A percentile compares a stretch with the other conserved stretches of the same genome.
Evolutionary conservation across 192 early-diverging fungal species (phyloP).

Genomic region (Coemansia sp.): DNA sequence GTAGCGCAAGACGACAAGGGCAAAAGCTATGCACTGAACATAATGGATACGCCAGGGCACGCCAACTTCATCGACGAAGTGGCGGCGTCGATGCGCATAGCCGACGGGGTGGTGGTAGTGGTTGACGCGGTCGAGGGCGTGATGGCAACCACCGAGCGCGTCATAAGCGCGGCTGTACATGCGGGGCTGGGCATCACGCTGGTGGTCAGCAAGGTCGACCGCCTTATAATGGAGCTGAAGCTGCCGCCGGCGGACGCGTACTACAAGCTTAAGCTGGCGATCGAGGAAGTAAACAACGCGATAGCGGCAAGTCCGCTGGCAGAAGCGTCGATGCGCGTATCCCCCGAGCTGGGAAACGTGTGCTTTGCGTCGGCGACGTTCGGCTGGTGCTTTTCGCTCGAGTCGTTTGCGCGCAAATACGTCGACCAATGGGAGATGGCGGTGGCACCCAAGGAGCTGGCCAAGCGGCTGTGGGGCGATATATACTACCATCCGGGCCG

Average conservation of each 20-base stretch:
- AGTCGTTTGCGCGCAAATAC: constrained; percentile 92
- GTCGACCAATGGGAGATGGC: constrained; percentile 71
- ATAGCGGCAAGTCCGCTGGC: constrained; percentile 55
- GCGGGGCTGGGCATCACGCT: constrained; percentile 81
- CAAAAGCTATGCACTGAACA: constrained; percentile 88
- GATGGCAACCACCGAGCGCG: constrained; percentile 89
- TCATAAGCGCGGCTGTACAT: constrained; percentile 79
- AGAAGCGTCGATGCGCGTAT: constrained; percentile 60
- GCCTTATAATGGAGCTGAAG: constrained; percentile 95
- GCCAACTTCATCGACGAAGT: constrained; percentile 95
- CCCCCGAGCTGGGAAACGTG: constrained; percentile 95
- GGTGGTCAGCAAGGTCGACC: constrained; percentile 98
- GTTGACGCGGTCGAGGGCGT: constrained; percentile 98
- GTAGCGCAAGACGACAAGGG: constrained; percentile 85
- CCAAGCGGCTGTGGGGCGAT: constrained; percentile 96
- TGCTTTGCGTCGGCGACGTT: constrained; percentile 88
- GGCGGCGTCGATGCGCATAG: constrained; percentile 78
- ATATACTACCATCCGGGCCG: constrained; percentile 84
- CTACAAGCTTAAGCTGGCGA: constrained; percentile 92
- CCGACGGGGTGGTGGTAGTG: constrained; percentile 89
- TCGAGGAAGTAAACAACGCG: constrained; percentile 92
- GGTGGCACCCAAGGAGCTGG: constrained; percentile 69
- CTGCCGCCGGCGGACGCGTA: constrained; percentile 96
- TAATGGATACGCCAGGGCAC: constrained; percentile 95
- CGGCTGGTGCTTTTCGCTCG: constrained; percentile 93